phyloP scores from a whole-genome alignment of 2,329 filamentous ascomycete species.

The Sporothrix euskadiensis region DNA sequence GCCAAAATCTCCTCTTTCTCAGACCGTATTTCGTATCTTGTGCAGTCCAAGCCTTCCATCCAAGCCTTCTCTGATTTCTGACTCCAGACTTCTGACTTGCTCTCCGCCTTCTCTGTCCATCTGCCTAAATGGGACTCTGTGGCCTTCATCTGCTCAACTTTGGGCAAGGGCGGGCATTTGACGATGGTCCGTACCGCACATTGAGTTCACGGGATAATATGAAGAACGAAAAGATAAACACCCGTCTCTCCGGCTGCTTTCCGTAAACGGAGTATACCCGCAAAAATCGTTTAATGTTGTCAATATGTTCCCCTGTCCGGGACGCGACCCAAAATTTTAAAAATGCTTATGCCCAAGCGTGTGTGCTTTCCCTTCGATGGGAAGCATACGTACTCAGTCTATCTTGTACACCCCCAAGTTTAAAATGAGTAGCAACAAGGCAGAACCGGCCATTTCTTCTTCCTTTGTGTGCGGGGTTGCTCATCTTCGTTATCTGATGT shows the following conservation, averaged over 20 bases:
- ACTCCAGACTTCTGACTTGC: neutral
- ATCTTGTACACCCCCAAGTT: neutral
- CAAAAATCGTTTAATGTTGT: too few relatives aligned
- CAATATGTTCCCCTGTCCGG: neutral
- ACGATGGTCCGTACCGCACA: neutral
- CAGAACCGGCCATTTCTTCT: neutral
- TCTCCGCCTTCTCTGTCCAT: neutral
- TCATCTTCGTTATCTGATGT: neutral
- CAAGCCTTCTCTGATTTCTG: neutral
- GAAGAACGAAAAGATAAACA: neutral
- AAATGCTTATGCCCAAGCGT: conserved; percentile 16
- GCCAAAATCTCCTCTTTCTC: neutral
- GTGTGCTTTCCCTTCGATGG: neutral
- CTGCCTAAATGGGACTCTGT: neutral
- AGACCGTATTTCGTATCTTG: conserved; percentile 4
- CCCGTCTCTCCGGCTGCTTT: conserved; percentile 3
- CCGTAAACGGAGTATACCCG: conserved; percentile 10
- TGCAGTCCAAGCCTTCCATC: neutral
- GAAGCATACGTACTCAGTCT: neutral
- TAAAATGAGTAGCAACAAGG: conserved; percentile 13
- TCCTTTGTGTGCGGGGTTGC: neutral
- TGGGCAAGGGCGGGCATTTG: neutral
- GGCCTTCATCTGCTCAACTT: neutral
- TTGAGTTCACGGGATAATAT: too few relatives aligned
- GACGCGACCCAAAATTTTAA: neutral